Evolutionary conservation across 306 rosid genomes (phyloP), one percentile per base, ranked within the genome.

Genomic region (Ochetophila trinervis): DNA sequence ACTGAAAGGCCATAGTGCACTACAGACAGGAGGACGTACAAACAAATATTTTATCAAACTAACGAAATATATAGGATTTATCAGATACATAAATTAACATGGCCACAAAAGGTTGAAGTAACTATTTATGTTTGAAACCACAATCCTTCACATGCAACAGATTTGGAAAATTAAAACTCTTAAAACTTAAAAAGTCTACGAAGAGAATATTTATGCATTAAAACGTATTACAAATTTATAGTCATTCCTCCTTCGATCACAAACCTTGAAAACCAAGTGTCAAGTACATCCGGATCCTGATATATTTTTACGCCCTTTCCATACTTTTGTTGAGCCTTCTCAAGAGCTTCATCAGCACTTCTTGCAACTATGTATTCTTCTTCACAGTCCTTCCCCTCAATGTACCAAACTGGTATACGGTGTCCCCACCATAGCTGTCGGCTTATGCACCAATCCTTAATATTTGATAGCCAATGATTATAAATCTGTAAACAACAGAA

Each of bases 371-470:
- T 85, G 67, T 89, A 89, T 27, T 92, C 96, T 78, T 92, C 98
- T 82, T 89, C 96, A 62, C 80, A 78, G 61, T 87, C 81, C 78
- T 84, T 87, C 52, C 98, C 98, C 35, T 68, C 86, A 76, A 92
- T 76, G 77, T 92, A 92, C 96, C 98, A 92, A 74, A 92, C 98
- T 62, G 98, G 98, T 62, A 92, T 89, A 50, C 88, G 87, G 76
- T 92, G 98, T 67, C 98, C 98, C 98, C 98, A 92, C 98, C 98
- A 92, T n/a, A 92, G 82, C 76, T 92, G 98, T 76, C 98, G 84
- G 85, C 98, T 92, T 78, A 92, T 92, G 84, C 98, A 92, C 98
- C 96, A 92, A 75, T 92, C 98, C 76, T 92, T 92, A 59, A 89
- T 92, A 79, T 87, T 92, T 68, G 93, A 89, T 71, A 92, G 89